phyloP scores from a whole-genome alignment of 2,329 filamentous ascomycete species.

The Pseudocercospora fijiensis region DNA sequence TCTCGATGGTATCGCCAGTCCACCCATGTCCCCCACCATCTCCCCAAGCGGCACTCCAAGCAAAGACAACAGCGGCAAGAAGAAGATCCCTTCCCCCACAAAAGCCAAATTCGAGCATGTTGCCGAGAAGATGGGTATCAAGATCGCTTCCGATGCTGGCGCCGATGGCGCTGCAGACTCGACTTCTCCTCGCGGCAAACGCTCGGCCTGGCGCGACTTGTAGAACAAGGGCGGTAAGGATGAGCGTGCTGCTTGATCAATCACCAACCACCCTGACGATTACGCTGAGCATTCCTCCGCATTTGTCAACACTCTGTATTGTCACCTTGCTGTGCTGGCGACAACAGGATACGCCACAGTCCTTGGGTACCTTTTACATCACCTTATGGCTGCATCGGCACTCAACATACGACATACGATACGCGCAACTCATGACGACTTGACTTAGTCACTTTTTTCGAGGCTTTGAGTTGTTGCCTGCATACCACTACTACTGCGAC shows the following conservation, averaged over 20 bases:
- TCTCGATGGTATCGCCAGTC: constrained; percentile 30
- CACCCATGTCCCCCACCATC: constrained; percentile 24
- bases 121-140: constrained; percentile 47
- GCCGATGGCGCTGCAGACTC: constrained; percentile 18
- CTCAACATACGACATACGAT: not conserved
- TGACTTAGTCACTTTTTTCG: not conserved
- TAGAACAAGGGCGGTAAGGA: constrained; percentile 33
- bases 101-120: constrained; percentile 50
- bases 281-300: not conserved
- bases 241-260: not conserved
- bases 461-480: not conserved
- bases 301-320: not conserved
- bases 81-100: constrained; percentile 42
- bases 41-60: constrained; percentile 26
- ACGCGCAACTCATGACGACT: not conserved
- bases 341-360: not conserved
- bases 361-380: not conserved
- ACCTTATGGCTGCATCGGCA: not conserved
- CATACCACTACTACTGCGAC: not conserved
- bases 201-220: constrained; percentile 35
- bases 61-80: constrained; percentile 26
- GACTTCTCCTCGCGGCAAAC: constrained; percentile 31
- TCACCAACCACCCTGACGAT: not conserved
- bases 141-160: constrained; percentile 26
- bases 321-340: not conserved